These are phyloP conservation scores for Pythium rhizo-oryzae DNA, from an alignment of 352 stramenopile genomes.

Conservation along the genomic window DNA sequence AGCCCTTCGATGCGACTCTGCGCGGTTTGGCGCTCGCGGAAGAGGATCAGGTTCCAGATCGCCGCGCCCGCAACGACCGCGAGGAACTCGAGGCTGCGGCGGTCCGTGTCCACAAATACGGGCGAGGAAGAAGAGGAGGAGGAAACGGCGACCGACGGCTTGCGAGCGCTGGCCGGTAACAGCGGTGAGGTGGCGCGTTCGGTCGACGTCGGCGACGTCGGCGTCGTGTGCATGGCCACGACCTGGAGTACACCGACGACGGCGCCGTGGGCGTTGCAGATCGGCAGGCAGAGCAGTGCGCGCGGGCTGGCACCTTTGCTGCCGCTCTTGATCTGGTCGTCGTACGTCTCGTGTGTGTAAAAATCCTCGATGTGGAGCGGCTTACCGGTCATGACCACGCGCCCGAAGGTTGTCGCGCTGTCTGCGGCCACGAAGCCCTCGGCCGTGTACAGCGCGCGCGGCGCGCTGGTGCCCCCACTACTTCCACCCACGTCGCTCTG, in stretches of 20 bases:
- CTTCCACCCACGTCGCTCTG: background rate
- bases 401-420: constrained; percentile 62
- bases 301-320: constrained; percentile 36
- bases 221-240: constrained; percentile 24
- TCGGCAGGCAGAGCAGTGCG: constrained; percentile 64
- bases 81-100: constrained; percentile 57
- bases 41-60: constrained; percentile 71
- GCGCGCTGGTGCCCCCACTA: background rate
- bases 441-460: constrained; percentile 32
- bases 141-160: background rate
- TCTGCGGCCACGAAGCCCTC: constrained; percentile 63
- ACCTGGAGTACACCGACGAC: constrained; percentile 66
- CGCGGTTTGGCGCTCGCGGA: constrained; percentile 60
- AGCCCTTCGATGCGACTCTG: constrained; percentile 73
- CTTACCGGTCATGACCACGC: constrained; percentile 68
- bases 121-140: background rate
- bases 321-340: constrained; percentile 42
- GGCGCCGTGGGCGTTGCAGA: constrained; percentile 61
- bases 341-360: constrained; percentile 61
- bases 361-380: constrained; percentile 56
- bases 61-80: constrained; percentile 56
- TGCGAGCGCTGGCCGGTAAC: background rate
- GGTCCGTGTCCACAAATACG: constrained; percentile 48
- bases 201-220: background rate
- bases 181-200: background rate